Conservation (phyloP, 805 yeast species). For the Wickerhamomyces bisporus region DNA sequence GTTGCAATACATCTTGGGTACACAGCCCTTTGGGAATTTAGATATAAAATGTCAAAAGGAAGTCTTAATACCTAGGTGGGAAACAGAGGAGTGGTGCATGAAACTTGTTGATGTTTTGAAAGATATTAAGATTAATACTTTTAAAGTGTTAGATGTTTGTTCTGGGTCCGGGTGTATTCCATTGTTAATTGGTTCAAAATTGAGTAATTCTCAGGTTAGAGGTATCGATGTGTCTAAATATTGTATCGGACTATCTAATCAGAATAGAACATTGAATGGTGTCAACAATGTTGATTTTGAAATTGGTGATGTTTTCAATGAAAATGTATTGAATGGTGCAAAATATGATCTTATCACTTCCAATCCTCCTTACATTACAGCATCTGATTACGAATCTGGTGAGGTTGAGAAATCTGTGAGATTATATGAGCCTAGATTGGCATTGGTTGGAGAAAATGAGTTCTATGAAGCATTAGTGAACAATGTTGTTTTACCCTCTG, state of each 20-base stretch:
- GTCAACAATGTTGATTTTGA: constrained; percentile 8
- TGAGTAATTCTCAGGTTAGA: constrained; percentile 22
- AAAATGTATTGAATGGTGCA: not conserved
- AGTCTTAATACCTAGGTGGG: constrained; percentile 90
- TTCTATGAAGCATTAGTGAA: constrained; percentile 56
- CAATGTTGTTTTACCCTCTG: constrained; percentile 34
- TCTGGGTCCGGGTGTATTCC: constrained; percentile 90
- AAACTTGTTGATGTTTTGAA: constrained; percentile 30
- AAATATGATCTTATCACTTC: constrained; percentile 55
- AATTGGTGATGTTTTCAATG: constrained; percentile 8
- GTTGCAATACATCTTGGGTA: constrained; percentile 76
- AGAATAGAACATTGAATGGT: constrained; percentile 31
- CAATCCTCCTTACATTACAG: constrained; percentile 89
- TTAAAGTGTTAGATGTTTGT: constrained; percentile 60
- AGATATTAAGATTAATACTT: not conserved
- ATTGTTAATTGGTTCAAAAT: constrained; percentile 37
- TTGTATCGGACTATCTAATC: constrained; percentile 47
- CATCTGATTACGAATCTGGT: constrained; percentile 34
- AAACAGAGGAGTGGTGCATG: constrained; percentile 86
- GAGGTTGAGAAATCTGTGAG: constrained; percentile 59
- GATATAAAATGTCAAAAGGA: constrained; percentile 53
- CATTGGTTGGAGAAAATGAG: constrained; percentile 73
- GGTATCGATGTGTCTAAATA: constrained; percentile 54
- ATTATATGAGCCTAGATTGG: constrained; percentile 67
- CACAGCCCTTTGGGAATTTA: constrained; percentile 80